A percentile compares a stretch with the other conserved stretches of the same genome.
phyloP scores from a whole-genome alignment of 1,284 basidiomycete genomes.

The Rhodotorula sp. region DNA sequence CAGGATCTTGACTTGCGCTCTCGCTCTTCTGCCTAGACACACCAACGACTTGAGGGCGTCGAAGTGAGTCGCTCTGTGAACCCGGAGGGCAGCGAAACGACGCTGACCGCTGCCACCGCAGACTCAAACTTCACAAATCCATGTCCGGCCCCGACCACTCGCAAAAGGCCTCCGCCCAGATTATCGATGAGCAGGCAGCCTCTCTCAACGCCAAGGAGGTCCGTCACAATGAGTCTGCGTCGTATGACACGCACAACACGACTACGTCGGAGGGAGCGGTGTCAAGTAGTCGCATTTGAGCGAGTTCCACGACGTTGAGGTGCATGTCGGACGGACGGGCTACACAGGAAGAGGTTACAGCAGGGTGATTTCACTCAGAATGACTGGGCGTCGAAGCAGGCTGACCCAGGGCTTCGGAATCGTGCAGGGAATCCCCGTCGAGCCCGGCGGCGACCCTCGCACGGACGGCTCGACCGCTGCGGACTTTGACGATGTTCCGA shows the following conservation, averaged over 20 bases:
- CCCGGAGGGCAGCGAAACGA: too few relatives aligned
- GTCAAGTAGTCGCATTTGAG: conserved; percentile 3
- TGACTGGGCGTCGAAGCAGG: background rate
- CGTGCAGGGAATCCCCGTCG: background rate
- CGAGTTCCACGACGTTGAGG: conserved; percentile 3
- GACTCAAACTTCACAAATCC: too few relatives aligned
- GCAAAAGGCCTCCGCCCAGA: background rate
- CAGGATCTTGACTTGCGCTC: too few relatives aligned
- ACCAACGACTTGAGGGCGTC: too few relatives aligned
- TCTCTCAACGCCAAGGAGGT: conserved; percentile 1
- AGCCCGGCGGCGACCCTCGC: conserved; percentile 3
- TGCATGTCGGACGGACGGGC: conserved; percentile 1
- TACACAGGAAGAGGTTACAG: conserved; percentile 1
- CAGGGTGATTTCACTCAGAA: conserved; percentile 10
- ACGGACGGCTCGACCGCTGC: conserved; percentile 2
- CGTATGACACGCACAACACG: background rate
- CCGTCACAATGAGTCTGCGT: background rate
- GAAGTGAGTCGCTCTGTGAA: too few relatives aligned
- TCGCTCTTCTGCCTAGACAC: background rate
- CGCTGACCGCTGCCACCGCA: too few relatives aligned
- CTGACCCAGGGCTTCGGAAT: rapidly evolving
- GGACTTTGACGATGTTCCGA: conserved; percentile 6
- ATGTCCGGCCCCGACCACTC: background rate
- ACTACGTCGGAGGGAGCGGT: background rate
- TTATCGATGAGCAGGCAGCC: conserved; percentile 1